phyloP scores from a whole-genome alignment of 768 basidiomycete genomes.

The Amanita molliuscula region DNA sequence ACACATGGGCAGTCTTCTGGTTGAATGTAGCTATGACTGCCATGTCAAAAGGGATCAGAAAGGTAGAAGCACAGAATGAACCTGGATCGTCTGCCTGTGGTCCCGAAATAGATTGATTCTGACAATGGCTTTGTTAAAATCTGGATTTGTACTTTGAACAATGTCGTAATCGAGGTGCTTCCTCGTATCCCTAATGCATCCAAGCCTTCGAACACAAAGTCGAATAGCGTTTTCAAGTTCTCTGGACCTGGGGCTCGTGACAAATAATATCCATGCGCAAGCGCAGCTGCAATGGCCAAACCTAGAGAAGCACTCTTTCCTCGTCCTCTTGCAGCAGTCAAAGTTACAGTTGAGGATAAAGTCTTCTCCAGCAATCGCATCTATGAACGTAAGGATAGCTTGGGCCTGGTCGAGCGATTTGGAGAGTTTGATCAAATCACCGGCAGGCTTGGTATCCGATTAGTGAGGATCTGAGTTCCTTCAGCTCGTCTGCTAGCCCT shows the following conservation, averaged over 20 bases:
- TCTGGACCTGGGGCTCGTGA: conserved; percentile 96
- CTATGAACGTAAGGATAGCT: conserved; percentile 88
- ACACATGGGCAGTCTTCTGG: conserved; percentile 95
- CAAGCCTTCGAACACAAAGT: conserved; percentile 95
- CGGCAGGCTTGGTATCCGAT: conserved; percentile 75
- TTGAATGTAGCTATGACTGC: conserved; percentile 79
- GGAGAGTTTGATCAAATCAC: conserved; percentile 81
- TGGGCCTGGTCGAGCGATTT: conserved; percentile 93
- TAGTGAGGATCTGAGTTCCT: conserved; percentile 67
- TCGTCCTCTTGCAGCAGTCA: conserved; percentile 90
- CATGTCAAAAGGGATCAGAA: background rate
- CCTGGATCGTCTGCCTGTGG: conserved; percentile 95
- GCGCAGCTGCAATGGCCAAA: conserved; percentile 84
- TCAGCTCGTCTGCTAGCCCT: conserved; percentile 55
- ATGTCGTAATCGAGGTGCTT: conserved; percentile 98
- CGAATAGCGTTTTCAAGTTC: conserved; percentile 95
- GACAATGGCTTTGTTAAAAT: conserved; percentile 92
- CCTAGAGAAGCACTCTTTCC: conserved; percentile 98
- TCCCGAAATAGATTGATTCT: conserved; percentile 89
- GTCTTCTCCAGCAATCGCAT: conserved; percentile 91
- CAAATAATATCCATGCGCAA: conserved; percentile 92
- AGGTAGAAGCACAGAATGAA: conserved; percentile 21
- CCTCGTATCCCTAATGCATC: conserved; percentile 93
- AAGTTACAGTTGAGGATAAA: conserved; percentile 85
- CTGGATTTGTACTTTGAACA: conserved; percentile 87